phyloP scores from a whole-genome alignment of 257 asterid genomes.

The Solanum arcanum region DNA sequence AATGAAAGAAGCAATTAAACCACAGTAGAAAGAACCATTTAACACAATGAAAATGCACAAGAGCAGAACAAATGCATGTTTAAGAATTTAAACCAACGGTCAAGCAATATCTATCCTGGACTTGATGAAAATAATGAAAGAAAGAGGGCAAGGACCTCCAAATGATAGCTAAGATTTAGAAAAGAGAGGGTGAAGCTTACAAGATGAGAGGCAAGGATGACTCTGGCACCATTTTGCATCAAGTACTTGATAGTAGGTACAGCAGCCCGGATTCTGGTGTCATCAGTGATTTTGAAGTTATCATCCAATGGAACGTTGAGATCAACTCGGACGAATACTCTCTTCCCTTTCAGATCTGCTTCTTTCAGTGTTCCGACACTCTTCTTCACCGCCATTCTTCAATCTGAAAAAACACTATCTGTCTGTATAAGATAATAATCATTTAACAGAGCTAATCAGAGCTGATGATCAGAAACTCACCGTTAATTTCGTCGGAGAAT shows the following conservation, averaged over 20 bases:
- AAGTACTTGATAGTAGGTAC: constrained; percentile 72
- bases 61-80: background rate
- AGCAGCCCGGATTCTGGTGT: constrained; percentile 75
- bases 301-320: constrained; percentile 91
- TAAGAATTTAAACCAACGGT: background rate
- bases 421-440: background rate
- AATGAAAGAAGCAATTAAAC: background rate
- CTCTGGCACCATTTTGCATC: constrained; percentile 42
- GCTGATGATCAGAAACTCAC: background rate
- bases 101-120: background rate
- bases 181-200: constrained; percentile 18
- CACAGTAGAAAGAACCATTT: background rate
- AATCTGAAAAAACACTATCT: background rate
- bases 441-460: background rate
- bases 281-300: constrained; percentile 69
- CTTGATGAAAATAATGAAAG: background rate
- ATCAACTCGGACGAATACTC: constrained; percentile 72
- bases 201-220: constrained; percentile 77
- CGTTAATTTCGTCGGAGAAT: background rate
- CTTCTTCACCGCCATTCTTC: constrained; percentile 70
- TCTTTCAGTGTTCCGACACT: constrained; percentile 74
- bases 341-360: constrained; percentile 81
- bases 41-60: background rate
- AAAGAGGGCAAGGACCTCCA: background rate
- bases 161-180: background rate